phyloP scores from a whole-genome alignment of 2,329 filamentous ascomycete genomes.

The Rhinocladiella mackenziei region DNA sequence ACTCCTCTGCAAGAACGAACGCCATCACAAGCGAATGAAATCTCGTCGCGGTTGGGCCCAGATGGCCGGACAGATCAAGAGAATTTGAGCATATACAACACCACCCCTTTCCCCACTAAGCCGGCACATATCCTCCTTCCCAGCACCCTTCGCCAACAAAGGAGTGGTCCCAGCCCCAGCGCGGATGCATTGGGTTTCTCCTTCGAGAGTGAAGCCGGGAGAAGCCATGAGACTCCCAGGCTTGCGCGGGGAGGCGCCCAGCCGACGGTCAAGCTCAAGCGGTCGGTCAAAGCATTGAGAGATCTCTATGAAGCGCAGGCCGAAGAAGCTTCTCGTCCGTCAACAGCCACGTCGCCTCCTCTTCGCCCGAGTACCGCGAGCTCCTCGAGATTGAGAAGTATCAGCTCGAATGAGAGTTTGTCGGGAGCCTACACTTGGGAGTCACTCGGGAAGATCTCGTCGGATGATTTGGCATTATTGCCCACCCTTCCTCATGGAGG shows the following conservation, averaged over 20 bases:
- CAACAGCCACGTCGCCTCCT: constrained; percentile 24
- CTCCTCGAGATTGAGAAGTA: constrained; percentile 25
- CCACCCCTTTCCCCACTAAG: constrained; percentile 47
- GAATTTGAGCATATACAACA: constrained; percentile 38
- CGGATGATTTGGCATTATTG: constrained; percentile 26
- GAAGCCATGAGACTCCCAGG: constrained; percentile 12
- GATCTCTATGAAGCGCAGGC: constrained; percentile 31
- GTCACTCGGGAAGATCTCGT: constrained; percentile 21
- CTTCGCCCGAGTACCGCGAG: constrained; percentile 23
- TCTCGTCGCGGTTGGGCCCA: constrained; percentile 37
- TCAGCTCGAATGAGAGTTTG: constrained; percentile 28
- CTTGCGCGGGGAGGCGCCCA: constrained; percentile 8
- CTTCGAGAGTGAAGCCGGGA: constrained; percentile 9
- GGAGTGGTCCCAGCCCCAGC: constrained; percentile 15
- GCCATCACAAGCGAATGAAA: constrained; percentile 45
- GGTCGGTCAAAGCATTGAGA: constrained; percentile 29
- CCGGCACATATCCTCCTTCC: constrained; percentile 45
- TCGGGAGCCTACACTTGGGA: constrained; percentile 28
- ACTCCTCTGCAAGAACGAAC: constrained; percentile 46
- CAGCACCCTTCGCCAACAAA: constrained; percentile 32
- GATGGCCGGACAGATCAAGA: constrained; percentile 31
- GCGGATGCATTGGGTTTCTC: constrained; percentile 14
- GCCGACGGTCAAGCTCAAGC: constrained; percentile 27
- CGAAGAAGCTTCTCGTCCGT: constrained; percentile 27
- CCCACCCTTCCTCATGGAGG: constrained; percentile 19